A percentile compares a stretch with the other conserved stretches of the same genome.
Evolutionary conservation across 257 asterid genomes (phyloP).

Genomic region (Petrea volubilis): DNA sequence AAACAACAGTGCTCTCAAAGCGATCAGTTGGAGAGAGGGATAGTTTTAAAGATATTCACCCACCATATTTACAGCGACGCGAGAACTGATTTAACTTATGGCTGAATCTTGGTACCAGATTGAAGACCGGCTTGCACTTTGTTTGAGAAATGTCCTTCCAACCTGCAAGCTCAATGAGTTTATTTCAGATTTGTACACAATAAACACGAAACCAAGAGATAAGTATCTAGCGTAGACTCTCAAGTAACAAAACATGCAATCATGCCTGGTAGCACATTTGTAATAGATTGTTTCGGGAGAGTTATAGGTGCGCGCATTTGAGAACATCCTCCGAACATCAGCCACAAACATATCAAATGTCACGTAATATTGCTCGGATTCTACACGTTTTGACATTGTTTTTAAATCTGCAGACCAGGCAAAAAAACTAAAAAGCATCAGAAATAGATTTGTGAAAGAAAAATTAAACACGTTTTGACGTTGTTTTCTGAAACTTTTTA

Average conservation of each 20-base stretch:
- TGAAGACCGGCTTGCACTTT: conserved; percentile 88
- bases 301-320: conserved; percentile 93
- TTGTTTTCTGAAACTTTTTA: too few relatives aligned
- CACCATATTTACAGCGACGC: neutral
- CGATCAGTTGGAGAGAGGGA: neutral
- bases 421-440: neutral
- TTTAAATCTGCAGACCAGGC: conserved; percentile 62
- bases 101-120: conserved; percentile 65
- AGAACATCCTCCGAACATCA: conserved; percentile 81
- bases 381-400: conserved; percentile 92
- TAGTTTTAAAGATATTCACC: neutral
- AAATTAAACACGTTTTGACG: too few relatives aligned
- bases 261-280: conserved; percentile 89
- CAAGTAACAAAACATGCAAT: neutral
- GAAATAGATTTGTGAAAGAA: too few relatives aligned
- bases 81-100: conserved; percentile 9
- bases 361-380: conserved; percentile 82
- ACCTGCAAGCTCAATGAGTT: conserved; percentile 39
- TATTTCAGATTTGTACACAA: neutral
- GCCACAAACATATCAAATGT: conserved; percentile 95
- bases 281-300: conserved; percentile 91
- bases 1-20: neutral
- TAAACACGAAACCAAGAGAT: neutral
- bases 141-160: conserved; percentile 72
- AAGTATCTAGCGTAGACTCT: neutral